Evolutionary conservation across 495 filamentous ascomycete species (phyloP).

Genomic region (Evernia prunastri): DNA sequence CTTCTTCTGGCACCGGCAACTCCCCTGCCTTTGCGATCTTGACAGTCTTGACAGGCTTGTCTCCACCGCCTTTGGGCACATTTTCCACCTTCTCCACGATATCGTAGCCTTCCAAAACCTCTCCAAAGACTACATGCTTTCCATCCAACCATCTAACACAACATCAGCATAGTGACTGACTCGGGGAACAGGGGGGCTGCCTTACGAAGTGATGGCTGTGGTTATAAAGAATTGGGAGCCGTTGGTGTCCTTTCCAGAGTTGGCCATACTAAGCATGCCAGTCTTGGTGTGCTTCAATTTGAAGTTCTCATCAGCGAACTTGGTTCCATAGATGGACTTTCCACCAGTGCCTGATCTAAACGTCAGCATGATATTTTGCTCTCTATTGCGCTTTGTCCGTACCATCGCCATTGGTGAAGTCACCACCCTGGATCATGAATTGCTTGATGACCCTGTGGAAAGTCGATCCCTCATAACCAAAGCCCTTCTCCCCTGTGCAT

Average conservation of each 20-base stretch:
- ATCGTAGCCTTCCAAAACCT: conserved; percentile 87
- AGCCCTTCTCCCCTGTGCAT: conserved; percentile 94
- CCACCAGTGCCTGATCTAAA: conserved; percentile 67
- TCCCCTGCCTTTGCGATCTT: conserved; percentile 96
- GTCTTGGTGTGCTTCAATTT: conserved; percentile 83
- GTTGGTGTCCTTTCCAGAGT: conserved; percentile 96
- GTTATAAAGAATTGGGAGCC: conserved; percentile 99
- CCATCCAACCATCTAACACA: conserved; percentile 75
- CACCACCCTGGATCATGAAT: conserved; percentile 99
- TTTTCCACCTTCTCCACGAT: conserved; percentile 85
- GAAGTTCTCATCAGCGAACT: conserved; percentile 99
- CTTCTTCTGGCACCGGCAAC: conserved; percentile 81
- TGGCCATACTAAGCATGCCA: conserved; percentile 68
- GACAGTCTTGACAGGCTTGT: conserved; percentile 68
- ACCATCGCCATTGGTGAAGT: conserved; percentile 93
- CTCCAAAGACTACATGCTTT: conserved; percentile 84
- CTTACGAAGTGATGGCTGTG: conserved; percentile 74
- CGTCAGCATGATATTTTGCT: conserved; percentile 19
- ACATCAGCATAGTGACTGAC: conserved; percentile 27
- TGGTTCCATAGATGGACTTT: conserved; percentile 94
- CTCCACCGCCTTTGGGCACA: conserved; percentile 58
- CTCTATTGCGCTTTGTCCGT: conserved; percentile 14
- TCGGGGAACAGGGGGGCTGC: conserved; percentile 7
- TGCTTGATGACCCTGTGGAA: conserved; percentile 99
- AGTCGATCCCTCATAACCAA: conserved; percentile 86